phyloP scores from a whole-genome alignment of 139 green algal genomes.

The Eudorina sp. region DNA sequence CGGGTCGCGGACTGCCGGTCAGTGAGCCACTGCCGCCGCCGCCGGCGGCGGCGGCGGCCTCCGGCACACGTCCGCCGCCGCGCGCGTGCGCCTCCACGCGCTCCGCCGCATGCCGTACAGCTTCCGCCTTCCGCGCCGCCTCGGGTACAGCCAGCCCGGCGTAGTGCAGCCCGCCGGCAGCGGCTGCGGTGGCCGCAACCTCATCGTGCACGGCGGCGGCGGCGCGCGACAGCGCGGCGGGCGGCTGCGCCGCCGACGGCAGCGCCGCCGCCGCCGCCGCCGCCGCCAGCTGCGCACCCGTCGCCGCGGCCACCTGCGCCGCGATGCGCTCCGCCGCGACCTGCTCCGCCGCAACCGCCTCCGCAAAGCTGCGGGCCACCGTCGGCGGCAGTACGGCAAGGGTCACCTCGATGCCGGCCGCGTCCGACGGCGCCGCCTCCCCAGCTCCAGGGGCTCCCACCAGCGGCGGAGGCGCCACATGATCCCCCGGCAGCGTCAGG shows the following conservation, averaged over 20 bases:
- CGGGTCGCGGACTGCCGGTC: not conserved
- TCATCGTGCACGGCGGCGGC: conserved; percentile 8
- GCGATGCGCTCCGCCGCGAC: conserved; percentile 15
- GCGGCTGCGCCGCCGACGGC: not conserved
- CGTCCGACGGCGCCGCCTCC: not conserved
- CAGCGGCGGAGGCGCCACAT: not conserved
- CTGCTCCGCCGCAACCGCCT: conserved; percentile 13
- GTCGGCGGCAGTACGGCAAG: conserved; percentile 14
- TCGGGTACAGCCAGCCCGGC: not conserved
- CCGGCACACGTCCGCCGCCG: no score
- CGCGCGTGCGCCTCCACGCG: not conserved
- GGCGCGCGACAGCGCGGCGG: not conserved
- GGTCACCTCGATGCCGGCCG: not conserved
- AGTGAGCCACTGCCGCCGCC: not conserved
- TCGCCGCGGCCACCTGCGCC: not conserved
- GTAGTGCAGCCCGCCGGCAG: conserved; percentile 44
- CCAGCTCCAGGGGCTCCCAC: not conserved
- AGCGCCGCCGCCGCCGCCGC: conserved; percentile 4
- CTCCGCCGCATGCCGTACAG: conserved; percentile 15
- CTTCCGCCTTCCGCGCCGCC: conserved; percentile 26
- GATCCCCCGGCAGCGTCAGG: not conserved
- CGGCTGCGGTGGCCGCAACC: conserved; percentile 23
- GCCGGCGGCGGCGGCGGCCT: not conserved
- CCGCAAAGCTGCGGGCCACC: not conserved
- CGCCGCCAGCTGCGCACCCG: not conserved